phyloP scores from a whole-genome alignment of 1,139 yeast genomes.

The Candida freyschussii region DNA sequence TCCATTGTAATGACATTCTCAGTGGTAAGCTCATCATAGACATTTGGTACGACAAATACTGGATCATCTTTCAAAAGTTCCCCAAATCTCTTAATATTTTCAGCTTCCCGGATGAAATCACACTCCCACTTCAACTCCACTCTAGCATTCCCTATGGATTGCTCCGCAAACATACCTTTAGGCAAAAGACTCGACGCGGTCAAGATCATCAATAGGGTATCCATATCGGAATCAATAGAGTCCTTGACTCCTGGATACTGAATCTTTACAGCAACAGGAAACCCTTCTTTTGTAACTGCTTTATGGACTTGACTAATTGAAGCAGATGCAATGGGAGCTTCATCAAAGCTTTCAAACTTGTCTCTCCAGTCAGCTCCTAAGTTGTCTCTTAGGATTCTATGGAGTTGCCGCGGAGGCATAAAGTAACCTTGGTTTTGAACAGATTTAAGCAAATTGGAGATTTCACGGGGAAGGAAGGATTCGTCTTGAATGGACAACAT shows the following conservation, averaged over 20 bases:
- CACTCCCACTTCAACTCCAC: conserved; percentile 96
- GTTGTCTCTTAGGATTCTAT: conserved; percentile 65
- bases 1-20: conserved; percentile 89
- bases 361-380: conserved; percentile 78
- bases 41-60: conserved; percentile 75
- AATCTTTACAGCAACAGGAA: conserved; percentile 88
- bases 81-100: conserved; percentile 64
- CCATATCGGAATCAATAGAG: conserved; percentile 90
- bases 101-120: conserved; percentile 89
- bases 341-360: conserved; percentile 71
- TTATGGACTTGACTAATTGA: conserved; percentile 95
- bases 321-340: conserved; percentile 94
- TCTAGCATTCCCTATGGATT: conserved; percentile 89
- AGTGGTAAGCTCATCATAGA: conserved; percentile 72
- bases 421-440: conserved; percentile 95
- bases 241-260: conserved; percentile 98
- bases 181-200: conserved; percentile 88
- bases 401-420: conserved; percentile 92
- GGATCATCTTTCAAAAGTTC: conserved; percentile 67
- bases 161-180: conserved; percentile 85
- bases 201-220: conserved; percentile 71
- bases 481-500: conserved; percentile 92
- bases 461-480: conserved; percentile 75
- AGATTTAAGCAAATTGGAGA: conserved; percentile 71
- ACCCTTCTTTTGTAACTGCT: conserved; percentile 59